Conservation (phyloP, 2,329 filamentous ascomycete genomes). For the Ambrosiella cleistominuta region DNA sequence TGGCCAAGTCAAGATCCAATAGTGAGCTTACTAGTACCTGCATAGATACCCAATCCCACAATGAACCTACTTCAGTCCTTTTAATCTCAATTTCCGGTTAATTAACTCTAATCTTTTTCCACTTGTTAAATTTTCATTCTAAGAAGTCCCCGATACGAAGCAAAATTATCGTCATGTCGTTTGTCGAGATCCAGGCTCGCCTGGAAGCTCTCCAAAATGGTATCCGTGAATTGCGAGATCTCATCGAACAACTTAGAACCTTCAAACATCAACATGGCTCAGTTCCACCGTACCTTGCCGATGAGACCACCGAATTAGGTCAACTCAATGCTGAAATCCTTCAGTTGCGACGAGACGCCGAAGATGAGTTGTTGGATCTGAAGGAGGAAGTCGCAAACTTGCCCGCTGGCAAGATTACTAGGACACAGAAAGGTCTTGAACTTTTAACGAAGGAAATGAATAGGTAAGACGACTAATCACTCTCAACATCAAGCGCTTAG, state of each 20-base stretch:
- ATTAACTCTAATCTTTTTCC: not conserved
- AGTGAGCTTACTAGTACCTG: not conserved
- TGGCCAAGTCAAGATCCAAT: not conserved
- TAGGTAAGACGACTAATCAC: constrained; percentile 29
- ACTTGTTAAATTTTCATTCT: not conserved
- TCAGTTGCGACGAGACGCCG: constrained; percentile 55
- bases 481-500: not conserved
- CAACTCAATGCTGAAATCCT: constrained; percentile 45
- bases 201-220: constrained; percentile 43
- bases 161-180: constrained; percentile 27
- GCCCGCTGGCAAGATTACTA: constrained; percentile 29
- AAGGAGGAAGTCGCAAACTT: constrained; percentile 62
- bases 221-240: constrained; percentile 36
- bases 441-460: constrained; percentile 54
- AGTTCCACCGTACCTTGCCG: constrained; percentile 30
- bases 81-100: not conserved
- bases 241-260: constrained; percentile 41
- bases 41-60: not conserved
- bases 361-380: constrained; percentile 70
- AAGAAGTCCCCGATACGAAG: not conserved
- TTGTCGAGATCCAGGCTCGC: constrained; percentile 45
- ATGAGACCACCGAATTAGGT: constrained; percentile 35
- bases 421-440: constrained; percentile 47
- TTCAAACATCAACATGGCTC: constrained; percentile 42
- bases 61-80: not conserved